phyloP scores from a whole-genome alignment of 2,329 filamentous ascomycete species.

The Pseudocercospora macadamiae region DNA sequence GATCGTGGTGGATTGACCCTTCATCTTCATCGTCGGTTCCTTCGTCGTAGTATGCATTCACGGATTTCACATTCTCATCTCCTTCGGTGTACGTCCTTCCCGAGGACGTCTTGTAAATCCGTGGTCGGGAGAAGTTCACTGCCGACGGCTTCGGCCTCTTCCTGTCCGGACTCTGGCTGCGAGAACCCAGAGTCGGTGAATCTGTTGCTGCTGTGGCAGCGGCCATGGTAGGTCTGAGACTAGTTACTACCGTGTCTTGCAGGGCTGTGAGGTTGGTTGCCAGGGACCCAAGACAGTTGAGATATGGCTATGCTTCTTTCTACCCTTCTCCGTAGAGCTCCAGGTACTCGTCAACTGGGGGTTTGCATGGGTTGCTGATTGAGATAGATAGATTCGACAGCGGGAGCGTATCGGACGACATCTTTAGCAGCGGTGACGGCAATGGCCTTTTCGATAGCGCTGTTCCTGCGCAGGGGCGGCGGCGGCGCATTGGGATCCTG shows the following conservation, averaged over 20 bases:
- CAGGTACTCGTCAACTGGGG: neutral
- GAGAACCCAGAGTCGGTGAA: neutral
- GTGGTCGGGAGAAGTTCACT: constrained; percentile 16
- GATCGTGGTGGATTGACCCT: neutral
- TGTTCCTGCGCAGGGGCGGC: neutral
- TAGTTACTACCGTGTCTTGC: neutral
- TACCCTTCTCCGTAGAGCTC: neutral
- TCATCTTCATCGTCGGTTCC: neutral
- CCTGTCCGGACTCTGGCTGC: neutral
- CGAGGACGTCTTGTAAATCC: constrained; percentile 1
- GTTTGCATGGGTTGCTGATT: neutral
- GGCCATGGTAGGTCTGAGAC: neutral
- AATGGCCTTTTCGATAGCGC: neutral
- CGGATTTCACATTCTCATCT: constrained; percentile 9
- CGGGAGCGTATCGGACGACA: too few species aligned
- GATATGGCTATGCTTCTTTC: neutral
- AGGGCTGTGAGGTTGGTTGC: neutral
- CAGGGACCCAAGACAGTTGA: neutral
- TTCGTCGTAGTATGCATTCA: constrained; percentile 15
- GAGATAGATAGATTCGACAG: neutral
- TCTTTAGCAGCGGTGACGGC: too few species aligned
- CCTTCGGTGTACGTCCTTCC: neutral
- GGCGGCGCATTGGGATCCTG: neutral
- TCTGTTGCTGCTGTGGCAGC: neutral
- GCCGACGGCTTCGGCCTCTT: neutral